These are phyloP conservation scores for Candida maris DNA, from an alignment of 805 yeast species.

Conservation along the genomic window DNA sequence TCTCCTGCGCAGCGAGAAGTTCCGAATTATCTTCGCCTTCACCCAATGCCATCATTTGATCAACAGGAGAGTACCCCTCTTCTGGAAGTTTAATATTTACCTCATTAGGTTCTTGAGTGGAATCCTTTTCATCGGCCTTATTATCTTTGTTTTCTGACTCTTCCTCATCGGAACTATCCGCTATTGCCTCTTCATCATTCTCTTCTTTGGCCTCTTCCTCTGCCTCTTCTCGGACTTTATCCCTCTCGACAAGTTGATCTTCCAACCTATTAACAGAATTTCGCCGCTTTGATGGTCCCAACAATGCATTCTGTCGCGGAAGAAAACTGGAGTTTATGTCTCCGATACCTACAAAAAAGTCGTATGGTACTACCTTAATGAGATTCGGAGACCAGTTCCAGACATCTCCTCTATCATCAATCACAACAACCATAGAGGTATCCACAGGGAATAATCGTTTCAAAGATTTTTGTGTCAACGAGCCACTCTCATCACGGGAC, in stretches of 20 bases:
- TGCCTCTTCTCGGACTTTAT: conserved; percentile 9
- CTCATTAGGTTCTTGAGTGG: conserved; percentile 24
- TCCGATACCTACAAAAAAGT: conserved; percentile 94
- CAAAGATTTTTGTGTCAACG: conserved; percentile 81
- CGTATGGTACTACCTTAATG: conserved; percentile 91
- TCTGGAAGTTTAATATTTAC: conserved; percentile 21
- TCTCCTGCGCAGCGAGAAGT: conserved; percentile 52
- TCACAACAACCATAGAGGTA: conserved; percentile 92
- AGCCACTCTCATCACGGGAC: conserved; percentile 93
- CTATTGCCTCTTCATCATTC: conserved; percentile 9
- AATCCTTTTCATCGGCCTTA: conserved; percentile 15
- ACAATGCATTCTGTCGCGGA: conserved; percentile 64
- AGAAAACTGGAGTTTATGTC: conserved; percentile 91
- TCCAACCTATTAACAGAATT: conserved; percentile 56
- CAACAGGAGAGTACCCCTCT: conserved; percentile 41
- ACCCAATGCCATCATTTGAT: conserved; percentile 43
- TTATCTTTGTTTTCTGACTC: conserved; percentile 18
- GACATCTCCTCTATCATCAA: conserved; percentile 97
- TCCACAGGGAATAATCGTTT: conserved; percentile 91
- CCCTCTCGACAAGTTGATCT: conserved; percentile 34
- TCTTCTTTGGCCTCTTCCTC: conserved; percentile 1
- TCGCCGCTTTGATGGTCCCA: conserved; percentile 63
- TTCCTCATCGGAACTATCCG: not conserved
- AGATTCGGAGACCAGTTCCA: conserved; percentile 97
- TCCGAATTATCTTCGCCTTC: conserved; percentile 49